Conservation (phyloP, 202 grass and related monocot genomes). For the Carex arenaria region DNA sequence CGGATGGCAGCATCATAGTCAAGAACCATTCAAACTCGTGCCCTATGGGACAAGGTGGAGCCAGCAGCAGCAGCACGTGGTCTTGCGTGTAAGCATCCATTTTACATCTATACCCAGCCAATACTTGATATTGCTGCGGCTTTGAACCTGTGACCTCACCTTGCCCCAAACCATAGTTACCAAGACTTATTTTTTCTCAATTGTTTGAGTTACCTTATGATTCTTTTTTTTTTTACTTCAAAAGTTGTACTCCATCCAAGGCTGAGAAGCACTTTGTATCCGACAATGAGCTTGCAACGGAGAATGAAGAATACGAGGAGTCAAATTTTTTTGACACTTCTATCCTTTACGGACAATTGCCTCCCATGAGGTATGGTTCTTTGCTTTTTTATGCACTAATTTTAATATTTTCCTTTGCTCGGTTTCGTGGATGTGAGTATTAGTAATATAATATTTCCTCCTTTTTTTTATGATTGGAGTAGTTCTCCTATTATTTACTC, state of each 20-base stretch:
- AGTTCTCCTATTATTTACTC: slow-evolving; percentile 6
- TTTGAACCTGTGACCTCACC: not conserved
- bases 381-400: not conserved
- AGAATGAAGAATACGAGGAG: slow-evolving; percentile 7
- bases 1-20: slow-evolving; percentile 67
- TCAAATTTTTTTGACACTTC: slow-evolving; percentile 26
- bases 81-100: slow-evolving; percentile 31
- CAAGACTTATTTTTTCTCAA: not conserved
- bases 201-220: not conserved
- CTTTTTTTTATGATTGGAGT: not conserved
- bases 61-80: slow-evolving; percentile 25
- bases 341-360: slow-evolving; percentile 12
- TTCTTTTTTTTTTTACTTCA: not conserved
- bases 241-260: slow-evolving; percentile 8
- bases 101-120: slow-evolving; percentile 15
- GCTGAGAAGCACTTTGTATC: slow-evolving; percentile 8
- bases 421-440: not conserved
- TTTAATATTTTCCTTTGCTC: not conserved
- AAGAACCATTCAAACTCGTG: slow-evolving; percentile 38
- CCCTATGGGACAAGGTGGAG: slow-evolving; percentile 42
- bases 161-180: slow-evolving; percentile 27
- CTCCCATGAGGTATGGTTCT: slow-evolving; percentile 11
- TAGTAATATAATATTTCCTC: not conserved
- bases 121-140: not conserved
- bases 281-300: slow-evolving; percentile 10